phyloP scores from a whole-genome alignment of 768 basidiomycete species.

The Sarcodon aspratus region DNA sequence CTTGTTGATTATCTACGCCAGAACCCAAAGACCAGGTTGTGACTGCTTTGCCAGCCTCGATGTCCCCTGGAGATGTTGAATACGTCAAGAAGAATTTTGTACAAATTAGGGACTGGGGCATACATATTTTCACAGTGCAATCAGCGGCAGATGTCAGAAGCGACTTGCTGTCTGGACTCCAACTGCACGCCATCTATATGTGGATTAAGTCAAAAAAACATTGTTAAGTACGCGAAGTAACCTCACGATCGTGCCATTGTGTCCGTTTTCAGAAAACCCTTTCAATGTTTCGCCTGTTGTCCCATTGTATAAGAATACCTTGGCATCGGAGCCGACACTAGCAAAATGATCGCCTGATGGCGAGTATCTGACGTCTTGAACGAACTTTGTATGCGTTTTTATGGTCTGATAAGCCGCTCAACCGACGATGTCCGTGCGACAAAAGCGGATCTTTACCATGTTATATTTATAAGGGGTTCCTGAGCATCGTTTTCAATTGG shows the following conservation, averaged over 20 bases:
- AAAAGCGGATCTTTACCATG: slow-evolving; percentile 33
- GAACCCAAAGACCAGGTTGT: slow-evolving; percentile 65
- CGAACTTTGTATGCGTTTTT: slow-evolving; percentile 83
- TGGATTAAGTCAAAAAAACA: background rate
- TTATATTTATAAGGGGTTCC: slow-evolving; percentile 86
- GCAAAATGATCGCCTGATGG: slow-evolving; percentile 76
- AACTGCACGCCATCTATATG: slow-evolving; percentile 58
- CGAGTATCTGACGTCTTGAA: slow-evolving; percentile 81
- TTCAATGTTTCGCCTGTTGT: slow-evolving; percentile 70
- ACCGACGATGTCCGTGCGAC: background rate
- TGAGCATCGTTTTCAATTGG: slow-evolving; percentile 9
- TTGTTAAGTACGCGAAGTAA: background rate
- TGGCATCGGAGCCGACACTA: slow-evolving; percentile 83
- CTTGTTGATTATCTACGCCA: slow-evolving; percentile 73
- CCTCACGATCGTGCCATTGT: slow-evolving; percentile 70
- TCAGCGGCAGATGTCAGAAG: slow-evolving; percentile 82
- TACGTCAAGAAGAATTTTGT: background rate
- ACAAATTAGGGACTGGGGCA: slow-evolving; percentile 14
- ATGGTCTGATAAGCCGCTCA: slow-evolving; percentile 42
- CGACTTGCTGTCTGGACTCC: slow-evolving; percentile 65
- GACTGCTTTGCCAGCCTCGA: slow-evolving; percentile 52
- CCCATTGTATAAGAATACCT: slow-evolving; percentile 84
- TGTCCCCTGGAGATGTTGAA: slow-evolving; percentile 51
- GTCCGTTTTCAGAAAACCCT: slow-evolving; percentile 57
- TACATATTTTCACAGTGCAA: slow-evolving; percentile 80